A percentile compares a stretch with the other conserved stretches of the same genome.
These are phyloP conservation scores for Bauhinia variegata DNA, from an alignment of 306 rosid genomes.

Conservation along the genomic window DNA sequence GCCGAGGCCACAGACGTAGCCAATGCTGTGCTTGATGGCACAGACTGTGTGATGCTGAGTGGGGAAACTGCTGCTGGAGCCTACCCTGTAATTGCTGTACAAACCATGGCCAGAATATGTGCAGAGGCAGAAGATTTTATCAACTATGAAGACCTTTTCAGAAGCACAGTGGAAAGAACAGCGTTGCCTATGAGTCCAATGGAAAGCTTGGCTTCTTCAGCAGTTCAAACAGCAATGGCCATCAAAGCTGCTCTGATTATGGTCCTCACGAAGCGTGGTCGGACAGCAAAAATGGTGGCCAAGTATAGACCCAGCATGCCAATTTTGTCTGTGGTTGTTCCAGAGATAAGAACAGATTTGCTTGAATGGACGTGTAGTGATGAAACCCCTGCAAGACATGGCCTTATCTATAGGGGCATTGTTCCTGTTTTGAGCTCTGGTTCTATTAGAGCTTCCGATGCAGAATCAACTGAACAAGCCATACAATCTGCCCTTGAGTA, in stretches of 20 bases:
- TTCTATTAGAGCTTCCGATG: constrained; percentile 14
- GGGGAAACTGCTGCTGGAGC: constrained; percentile 51
- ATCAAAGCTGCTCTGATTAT: constrained; percentile 43
- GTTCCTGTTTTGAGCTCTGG: constrained; percentile 27
- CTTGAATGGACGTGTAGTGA: constrained; percentile 43
- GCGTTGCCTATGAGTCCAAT: constrained; percentile 37
- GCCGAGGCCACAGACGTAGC: constrained; percentile 65
- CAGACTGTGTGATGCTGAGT: constrained; percentile 50
- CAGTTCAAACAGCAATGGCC: constrained; percentile 36
- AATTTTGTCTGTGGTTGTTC: constrained; percentile 54
- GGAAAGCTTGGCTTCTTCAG: constrained; percentile 49
- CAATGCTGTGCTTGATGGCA: constrained; percentile 57
- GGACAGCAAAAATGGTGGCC: constrained; percentile 51
- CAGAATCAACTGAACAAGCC: constrained; percentile 26
- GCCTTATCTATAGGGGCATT: constrained; percentile 33
- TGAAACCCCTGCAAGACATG: constrained; percentile 30
- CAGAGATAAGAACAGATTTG: constrained; percentile 48
- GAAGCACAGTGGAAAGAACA: constrained; percentile 21
- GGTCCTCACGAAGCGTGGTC: constrained; percentile 45
- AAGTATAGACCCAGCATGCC: constrained; percentile 69
- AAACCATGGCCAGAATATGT: constrained; percentile 48
- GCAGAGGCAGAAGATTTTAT: constrained; percentile 41
- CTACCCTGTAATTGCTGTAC: constrained; percentile 46
- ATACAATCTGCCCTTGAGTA: constrained; percentile 21
- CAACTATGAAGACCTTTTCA: constrained; percentile 29